Evolutionary conservation across 352 stramenopile species (phyloP).

Genomic region (Phytopythium sindhum): DNA sequence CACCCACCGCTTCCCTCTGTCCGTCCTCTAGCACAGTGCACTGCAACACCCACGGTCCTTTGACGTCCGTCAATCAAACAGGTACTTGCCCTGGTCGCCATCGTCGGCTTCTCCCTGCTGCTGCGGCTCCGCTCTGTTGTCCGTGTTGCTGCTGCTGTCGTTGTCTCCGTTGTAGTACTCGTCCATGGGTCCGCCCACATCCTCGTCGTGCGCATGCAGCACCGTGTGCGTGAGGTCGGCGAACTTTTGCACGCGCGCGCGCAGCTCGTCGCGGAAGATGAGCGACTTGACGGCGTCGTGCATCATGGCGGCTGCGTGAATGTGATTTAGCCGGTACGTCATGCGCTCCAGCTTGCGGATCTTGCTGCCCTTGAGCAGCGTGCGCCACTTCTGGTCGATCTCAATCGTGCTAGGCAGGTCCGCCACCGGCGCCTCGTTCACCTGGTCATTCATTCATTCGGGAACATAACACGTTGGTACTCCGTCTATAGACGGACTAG

Average conservation of each 20-base stretch:
- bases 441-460: constrained; percentile 13
- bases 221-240: constrained; percentile 24
- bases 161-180: not conserved
- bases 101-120: not conserved
- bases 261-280: constrained; percentile 65
- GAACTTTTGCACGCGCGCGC: constrained; percentile 47
- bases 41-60: too few species aligned
- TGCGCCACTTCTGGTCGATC: constrained; percentile 51
- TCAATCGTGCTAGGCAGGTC: constrained; percentile 47
- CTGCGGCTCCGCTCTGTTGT: not conserved
- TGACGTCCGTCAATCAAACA: not conserved
- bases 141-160: constrained; percentile 1
- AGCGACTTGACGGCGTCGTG: constrained; percentile 48
- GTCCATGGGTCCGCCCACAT: not conserved
- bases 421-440: constrained; percentile 36
- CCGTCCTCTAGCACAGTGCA: too few species aligned
- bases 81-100: constrained; percentile 1
- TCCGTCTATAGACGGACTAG: too few species aligned
- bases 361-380: constrained; percentile 45
- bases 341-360: constrained; percentile 45
- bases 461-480: not conserved
- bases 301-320: constrained; percentile 42
- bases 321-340: constrained; percentile 46
- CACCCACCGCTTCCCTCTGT: too few species aligned
- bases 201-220: not conserved